phyloP scores from a whole-genome alignment of 2,329 filamentous ascomycete species.

The Myriosclerotinia duriaeana region DNA sequence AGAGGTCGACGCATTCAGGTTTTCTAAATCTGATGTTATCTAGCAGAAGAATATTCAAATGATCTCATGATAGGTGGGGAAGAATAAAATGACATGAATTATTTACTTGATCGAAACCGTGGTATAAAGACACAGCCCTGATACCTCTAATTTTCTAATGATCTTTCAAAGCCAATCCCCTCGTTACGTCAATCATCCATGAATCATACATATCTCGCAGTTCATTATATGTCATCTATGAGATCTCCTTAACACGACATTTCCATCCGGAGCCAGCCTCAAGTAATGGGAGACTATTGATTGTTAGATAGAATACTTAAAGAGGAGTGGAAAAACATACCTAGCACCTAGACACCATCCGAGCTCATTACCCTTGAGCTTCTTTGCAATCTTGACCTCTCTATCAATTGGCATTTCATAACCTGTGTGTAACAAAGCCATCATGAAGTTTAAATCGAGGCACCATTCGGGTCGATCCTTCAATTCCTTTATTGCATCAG shows the following conservation, averaged over 20 bases:
- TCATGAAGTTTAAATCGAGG: conserved; percentile 94
- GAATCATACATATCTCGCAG: conserved; percentile 19
- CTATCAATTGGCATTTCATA: conserved; percentile 98
- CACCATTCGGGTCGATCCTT: conserved; percentile 83
- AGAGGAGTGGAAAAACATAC: conserved; percentile 52
- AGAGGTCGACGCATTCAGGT: background rate
- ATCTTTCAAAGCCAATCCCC: conserved; percentile 12
- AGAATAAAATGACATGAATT: conserved; percentile 14
- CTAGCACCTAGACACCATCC: conserved; percentile 98
- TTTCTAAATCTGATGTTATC: background rate
- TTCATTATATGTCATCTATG: conserved; percentile 45
- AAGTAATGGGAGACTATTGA: conserved; percentile 73
- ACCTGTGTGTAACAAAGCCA: conserved; percentile 86
- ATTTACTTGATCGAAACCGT: conserved; percentile 13
- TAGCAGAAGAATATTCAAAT: background rate
- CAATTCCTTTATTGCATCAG: conserved; percentile 77
- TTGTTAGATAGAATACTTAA: conserved; percentile 41
- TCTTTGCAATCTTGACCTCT: conserved; percentile 97
- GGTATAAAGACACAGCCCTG: conserved; percentile 2
- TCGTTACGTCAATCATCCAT: conserved; percentile 19
- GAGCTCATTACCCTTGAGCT: conserved; percentile 94
- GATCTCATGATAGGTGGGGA: background rate
- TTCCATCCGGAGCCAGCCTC: conserved; percentile 83
- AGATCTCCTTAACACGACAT: conserved; percentile 78
- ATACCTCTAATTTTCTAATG: conserved; percentile 9